A percentile compares a stretch with the other conserved stretches of the same genome.
Conservation (phyloP, 768 basidiomycete species). For the Rhizopogon rudus region DNA sequence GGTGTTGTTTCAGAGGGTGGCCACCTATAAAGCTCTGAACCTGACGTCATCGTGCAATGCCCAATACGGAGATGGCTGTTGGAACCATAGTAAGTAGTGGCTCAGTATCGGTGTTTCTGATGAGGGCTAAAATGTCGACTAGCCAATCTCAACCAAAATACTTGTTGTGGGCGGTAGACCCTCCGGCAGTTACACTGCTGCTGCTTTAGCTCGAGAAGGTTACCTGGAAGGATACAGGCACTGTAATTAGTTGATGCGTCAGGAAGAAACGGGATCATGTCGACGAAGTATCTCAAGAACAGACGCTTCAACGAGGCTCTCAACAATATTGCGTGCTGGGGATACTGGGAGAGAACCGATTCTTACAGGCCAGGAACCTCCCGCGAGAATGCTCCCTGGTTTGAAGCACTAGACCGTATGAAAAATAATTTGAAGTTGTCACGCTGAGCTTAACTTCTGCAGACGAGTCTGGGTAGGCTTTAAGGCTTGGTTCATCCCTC, state of each 20-base stretch:
- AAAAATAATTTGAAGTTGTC: not conserved
- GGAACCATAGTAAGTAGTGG: no score
- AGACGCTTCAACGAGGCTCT: constrained; percentile 27
- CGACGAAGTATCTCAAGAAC: constrained; percentile 31
- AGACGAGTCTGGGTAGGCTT: constrained; percentile 54
- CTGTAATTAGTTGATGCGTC: constrained; percentile 29
- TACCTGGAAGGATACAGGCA: constrained; percentile 17
- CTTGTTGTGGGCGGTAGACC: constrained; percentile 39
- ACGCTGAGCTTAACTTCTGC: constrained; percentile 28
- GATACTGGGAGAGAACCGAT: constrained; percentile 28
- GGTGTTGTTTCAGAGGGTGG: no score
- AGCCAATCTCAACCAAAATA: constrained; percentile 5
- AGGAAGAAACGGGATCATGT: constrained; percentile 32
- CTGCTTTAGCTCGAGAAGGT: constrained; percentile 53
- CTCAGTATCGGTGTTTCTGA: no score
- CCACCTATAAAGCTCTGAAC: no score
- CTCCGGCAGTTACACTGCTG: constrained; percentile 52
- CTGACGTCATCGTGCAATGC: no score
- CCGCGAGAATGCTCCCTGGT: constrained; percentile 31
- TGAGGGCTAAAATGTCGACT: not conserved
- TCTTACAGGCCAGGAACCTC: constrained; percentile 26
- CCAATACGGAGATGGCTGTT: no score
- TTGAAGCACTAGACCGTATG: constrained; percentile 30
- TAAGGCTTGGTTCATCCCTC: constrained; percentile 57
- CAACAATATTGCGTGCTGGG: constrained; percentile 31